Percentiles rank a stretch among this genome's conserved stretches.
Evolutionary conservation across 768 basidiomycete species (phyloP).

Genomic region (Termitomyces sp.): DNA sequence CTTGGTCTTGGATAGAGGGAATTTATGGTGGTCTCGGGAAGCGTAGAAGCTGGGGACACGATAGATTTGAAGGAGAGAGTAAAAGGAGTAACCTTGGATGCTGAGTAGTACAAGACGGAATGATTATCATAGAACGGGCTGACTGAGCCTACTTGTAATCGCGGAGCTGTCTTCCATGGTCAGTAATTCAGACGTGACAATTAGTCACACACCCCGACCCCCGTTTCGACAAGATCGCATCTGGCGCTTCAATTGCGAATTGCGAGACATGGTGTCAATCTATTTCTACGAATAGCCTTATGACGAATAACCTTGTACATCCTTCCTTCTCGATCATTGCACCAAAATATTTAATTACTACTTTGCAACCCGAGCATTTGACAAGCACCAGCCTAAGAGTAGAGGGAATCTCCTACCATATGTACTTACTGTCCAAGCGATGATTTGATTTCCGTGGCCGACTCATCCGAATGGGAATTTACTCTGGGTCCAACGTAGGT

Average conservation of each 20-base stretch:
- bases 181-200: conserved; percentile 10
- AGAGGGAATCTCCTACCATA: background rate
- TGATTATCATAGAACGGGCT: conserved; percentile 24
- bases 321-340: background rate
- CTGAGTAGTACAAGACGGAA: conserved; percentile 13
- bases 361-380: too few relatives aligned
- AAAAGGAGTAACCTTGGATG: conserved; percentile 11
- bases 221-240: background rate
- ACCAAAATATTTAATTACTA: background rate
- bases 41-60: background rate
- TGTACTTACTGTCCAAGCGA: background rate
- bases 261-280: background rate
- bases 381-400: background rate
- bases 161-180: conserved; percentile 11
- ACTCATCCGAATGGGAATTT: background rate
- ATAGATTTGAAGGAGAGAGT: background rate
- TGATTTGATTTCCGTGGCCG: background rate
- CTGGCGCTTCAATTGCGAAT: background rate
- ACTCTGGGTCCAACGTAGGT: background rate
- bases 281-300: too few relatives aligned
- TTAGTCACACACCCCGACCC: conserved; percentile 8
- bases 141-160: conserved; percentile 18
- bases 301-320: too few relatives aligned
- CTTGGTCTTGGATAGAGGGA: background rate
- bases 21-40: background rate